Conservation (phyloP, 2,329 filamentous ascomycete species). For the Harringtonia lauricola region DNA sequence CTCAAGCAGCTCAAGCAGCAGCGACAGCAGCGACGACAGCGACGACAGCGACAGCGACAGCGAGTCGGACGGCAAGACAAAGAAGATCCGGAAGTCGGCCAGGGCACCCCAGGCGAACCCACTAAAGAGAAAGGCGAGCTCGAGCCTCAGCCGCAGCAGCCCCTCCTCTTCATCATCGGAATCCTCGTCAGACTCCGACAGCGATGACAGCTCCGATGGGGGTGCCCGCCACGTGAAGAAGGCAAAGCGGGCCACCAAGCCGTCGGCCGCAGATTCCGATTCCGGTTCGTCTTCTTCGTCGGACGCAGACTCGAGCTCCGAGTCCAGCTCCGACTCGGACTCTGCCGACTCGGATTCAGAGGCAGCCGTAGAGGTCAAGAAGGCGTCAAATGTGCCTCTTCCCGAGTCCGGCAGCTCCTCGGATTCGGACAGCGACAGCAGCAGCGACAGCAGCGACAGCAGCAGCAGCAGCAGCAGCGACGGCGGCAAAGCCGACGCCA, state of each 20-base stretch:
- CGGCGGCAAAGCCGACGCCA: constrained; percentile 3
- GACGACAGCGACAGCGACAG: constrained; percentile 21
- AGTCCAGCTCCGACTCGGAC: constrained; percentile 1
- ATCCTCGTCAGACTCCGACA: constrained; percentile 1
- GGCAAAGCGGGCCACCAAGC: constrained; percentile 11
- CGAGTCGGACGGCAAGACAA: constrained; percentile 16
- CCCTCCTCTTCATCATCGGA: not conserved
- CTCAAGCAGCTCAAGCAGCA: constrained; percentile 13
- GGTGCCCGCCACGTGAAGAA: constrained; percentile 14
- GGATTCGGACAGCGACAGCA: constrained; percentile 13
- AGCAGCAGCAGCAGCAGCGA: constrained; percentile 4
- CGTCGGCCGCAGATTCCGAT: constrained; percentile 17
- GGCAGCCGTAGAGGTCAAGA: constrained; percentile 18
- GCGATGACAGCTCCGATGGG: constrained; percentile 3
- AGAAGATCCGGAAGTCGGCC: not conserved
- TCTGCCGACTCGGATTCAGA: constrained; percentile 4
- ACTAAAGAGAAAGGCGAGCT: constrained; percentile 43
- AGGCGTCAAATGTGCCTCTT: constrained; percentile 16
- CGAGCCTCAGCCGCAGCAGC: constrained; percentile 20
- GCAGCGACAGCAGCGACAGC: constrained; percentile 6
- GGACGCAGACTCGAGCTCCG: constrained; percentile 12
- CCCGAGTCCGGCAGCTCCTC: constrained; percentile 19
- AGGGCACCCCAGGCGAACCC: constrained; percentile 20
- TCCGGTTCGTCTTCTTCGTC: constrained; percentile 14
- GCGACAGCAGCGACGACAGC: constrained; percentile 9